Percentiles rank a stretch among this genome's conserved stretches.
phyloP scores from a whole-genome alignment of 2,329 filamentous ascomycete species.

The Alternaria postmessia region DNA sequence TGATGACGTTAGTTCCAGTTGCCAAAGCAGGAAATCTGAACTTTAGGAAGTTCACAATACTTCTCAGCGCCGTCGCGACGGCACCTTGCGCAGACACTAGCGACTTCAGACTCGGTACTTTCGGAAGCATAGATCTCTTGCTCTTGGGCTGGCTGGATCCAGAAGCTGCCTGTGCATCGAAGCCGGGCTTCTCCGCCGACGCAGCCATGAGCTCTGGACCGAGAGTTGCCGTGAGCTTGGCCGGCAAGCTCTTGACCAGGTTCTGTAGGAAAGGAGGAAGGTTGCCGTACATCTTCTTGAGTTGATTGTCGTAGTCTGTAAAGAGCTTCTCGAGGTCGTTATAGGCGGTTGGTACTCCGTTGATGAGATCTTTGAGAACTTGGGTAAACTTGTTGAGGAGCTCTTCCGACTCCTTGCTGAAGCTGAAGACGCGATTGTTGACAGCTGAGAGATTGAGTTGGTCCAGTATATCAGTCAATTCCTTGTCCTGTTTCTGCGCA shows the following conservation, averaged over 20 bases:
- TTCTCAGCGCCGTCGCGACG: constrained; percentile 81
- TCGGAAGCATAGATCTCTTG: constrained; percentile 64
- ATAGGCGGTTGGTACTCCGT: constrained; percentile 92
- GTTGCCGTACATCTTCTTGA: constrained; percentile 69
- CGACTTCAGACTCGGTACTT: constrained; percentile 75
- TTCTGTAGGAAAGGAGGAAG: constrained; percentile 84
- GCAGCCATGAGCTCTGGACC: constrained; percentile 84
- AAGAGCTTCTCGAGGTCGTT: constrained; percentile 80
- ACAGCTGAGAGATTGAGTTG: constrained; percentile 82
- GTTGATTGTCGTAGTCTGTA: constrained; percentile 68
- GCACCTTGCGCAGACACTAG: constrained; percentile 88
- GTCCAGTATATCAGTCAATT: constrained; percentile 81
- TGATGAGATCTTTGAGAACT: constrained; percentile 89
- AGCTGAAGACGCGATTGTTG: constrained; percentile 85
- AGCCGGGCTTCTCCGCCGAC: constrained; percentile 71
- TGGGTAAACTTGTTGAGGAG: constrained; percentile 85
- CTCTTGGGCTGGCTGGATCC: constrained; percentile 38
- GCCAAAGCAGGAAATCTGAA: constrained; percentile 88
- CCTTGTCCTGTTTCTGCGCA: constrained; percentile 68
- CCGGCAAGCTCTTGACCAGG: constrained; percentile 82
- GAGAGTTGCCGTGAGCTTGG: constrained; percentile 77
- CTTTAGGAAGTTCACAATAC: constrained; percentile 90
- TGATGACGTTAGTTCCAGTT: constrained; percentile 83
- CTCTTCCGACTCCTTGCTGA: constrained; percentile 84
- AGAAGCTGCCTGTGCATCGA: constrained; percentile 50